Base-by-base conservation (phyloP, 768 basidiomycete genomes). In the Boletus edulis region DNA sequence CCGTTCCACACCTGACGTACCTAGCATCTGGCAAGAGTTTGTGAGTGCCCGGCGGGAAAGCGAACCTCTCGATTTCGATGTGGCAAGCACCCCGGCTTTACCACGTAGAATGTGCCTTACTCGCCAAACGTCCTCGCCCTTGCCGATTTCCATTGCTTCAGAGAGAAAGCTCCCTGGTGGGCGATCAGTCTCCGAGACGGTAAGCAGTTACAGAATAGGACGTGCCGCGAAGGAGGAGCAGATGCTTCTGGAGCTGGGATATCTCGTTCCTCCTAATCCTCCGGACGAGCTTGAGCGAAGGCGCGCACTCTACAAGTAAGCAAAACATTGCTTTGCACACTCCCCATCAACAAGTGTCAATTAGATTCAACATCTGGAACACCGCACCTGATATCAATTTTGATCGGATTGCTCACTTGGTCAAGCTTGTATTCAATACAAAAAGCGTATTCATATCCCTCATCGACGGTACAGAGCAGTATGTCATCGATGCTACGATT, bases 321-420 rank as follows among this genome's bases (percentile, higher is more conserved):
- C 27, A 12, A 22, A 29, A 24, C 10, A 4, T 40, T 42, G n/a
- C 40, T 31, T 22, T 34, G 9, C n/a, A 20, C 38, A 47, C 20
- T 8, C 34, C 15, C 46, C 42, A 31, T 34, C 55, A 20, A 62
- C 49, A 34, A 46, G 15, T 29, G n/a, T n/a, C 14, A 12, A 52
- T 29, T 58, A 90, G 91, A 60, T 95, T 92, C 75, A 93, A 94
- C 62, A 89, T 97, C 46, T 86, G 92, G 81, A 84, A 90, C 59
- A 94, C 93, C 0, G 84, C 85, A 15, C 77, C 86, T 10, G 95
- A 98, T 68, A 76, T 83, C 58, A 95, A 96, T 67, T 97, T 98
- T 66, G 94, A 97, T 70, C 83, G 95, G 17, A 95, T 97, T 60
- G 91, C 87, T 15, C 93, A 96, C 68, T 81, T 98, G 27, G 90